Evolutionary conservation across 2,329 filamentous ascomycete genomes (phyloP).

Genomic region (Ambrosiella cleistominuta): DNA sequence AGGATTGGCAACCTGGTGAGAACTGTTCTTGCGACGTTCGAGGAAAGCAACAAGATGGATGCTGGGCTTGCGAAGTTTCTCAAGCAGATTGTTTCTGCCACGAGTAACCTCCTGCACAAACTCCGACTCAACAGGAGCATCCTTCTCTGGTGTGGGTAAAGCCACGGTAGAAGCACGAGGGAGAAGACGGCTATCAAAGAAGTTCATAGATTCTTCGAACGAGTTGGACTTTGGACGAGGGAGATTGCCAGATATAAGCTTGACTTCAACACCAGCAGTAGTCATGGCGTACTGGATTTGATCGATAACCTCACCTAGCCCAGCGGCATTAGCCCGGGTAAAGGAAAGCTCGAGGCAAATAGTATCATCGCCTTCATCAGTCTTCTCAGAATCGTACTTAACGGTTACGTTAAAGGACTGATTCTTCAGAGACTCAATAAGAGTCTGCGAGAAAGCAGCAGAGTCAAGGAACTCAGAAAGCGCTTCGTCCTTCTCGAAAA

Average conservation of each 20-base stretch:
- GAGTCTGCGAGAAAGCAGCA: slow-evolving; percentile 60
- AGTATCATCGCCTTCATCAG: slow-evolving; percentile 39
- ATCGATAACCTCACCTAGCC: slow-evolving; percentile 87
- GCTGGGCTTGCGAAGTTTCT: slow-evolving; percentile 82
- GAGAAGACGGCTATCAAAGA: slow-evolving; percentile 90
- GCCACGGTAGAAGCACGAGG: slow-evolving; percentile 63
- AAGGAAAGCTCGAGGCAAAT: slow-evolving; percentile 59
- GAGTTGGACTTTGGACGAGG: slow-evolving; percentile 97
- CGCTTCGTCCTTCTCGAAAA: slow-evolving; percentile 58
- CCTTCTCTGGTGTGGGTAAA: slow-evolving; percentile 34
- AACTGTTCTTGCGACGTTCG: slow-evolving; percentile 85
- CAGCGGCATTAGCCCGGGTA: slow-evolving; percentile 92
- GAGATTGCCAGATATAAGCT: slow-evolving; percentile 80
- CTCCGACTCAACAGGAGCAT: slow-evolving; percentile 72
- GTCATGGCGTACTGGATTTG: slow-evolving; percentile 77
- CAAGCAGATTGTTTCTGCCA: slow-evolving; percentile 70
- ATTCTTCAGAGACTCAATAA: slow-evolving; percentile 67
- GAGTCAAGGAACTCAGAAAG: slow-evolving; percentile 71
- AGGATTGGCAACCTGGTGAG: slow-evolving; percentile 53
- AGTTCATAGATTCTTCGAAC: slow-evolving; percentile 90
- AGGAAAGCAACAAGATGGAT: slow-evolving; percentile 96
- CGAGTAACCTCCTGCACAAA: slow-evolving; percentile 68
- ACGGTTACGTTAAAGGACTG: slow-evolving; percentile 80
- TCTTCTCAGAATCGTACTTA: slow-evolving; percentile 36
- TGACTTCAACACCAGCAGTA: slow-evolving; percentile 72